Evolutionary conservation across 1,139 yeast species (phyloP), one percentile per base, ranked within the genome.

Genomic region (Nakaseomyces delphensis): DNA sequence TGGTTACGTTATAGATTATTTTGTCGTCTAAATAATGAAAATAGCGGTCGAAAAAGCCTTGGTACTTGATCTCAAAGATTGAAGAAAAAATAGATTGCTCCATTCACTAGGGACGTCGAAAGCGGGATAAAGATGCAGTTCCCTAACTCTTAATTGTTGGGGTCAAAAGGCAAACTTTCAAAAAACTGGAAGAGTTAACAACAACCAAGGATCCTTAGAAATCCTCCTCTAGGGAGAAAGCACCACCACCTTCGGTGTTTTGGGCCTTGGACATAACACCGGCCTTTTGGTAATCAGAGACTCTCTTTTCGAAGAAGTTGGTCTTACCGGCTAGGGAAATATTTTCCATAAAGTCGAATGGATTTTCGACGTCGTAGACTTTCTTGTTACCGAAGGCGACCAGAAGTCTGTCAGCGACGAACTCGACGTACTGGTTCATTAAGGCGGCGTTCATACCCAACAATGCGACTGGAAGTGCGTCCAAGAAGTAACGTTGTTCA

Each of bases 291-390:
- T 91, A 91, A 69, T 91, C 98, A 47, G 95, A 84, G 49, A 91
- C 98, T 70, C 98, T 83, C 79, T 91, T 91, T 75, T 91, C 98
- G 64, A 91, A 91, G 77, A 91, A 91, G 73, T 93, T 91, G 56
- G 98, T 91, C 77, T 91, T 91, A 68, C 98, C 98, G 48, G 96
- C 93, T 57, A 91, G 77, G 13, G 97, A 91, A 60, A 91, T 91
- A 73, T 91, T 91, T 72, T 91, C 98, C 98, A 91, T 91, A 64
- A 91, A 91, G 68, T 91, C 98, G 65, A 91, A 91, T 65, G 98
- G 98, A 65, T 91, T 91, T 51, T 84, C 73, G 49, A 76, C 91
- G 59, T 86, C 83, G 78, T 79, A 91, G 53, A 75, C 74, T 73
- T 89, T 89, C 68, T 80, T 72, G 74, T 86, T 86, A 54, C 98